Percentiles rank a stretch among this genome's conserved stretches.
phyloP scores from a whole-genome alignment of 2,329 filamentous ascomycete species.

The Fusarium compactum region DNA sequence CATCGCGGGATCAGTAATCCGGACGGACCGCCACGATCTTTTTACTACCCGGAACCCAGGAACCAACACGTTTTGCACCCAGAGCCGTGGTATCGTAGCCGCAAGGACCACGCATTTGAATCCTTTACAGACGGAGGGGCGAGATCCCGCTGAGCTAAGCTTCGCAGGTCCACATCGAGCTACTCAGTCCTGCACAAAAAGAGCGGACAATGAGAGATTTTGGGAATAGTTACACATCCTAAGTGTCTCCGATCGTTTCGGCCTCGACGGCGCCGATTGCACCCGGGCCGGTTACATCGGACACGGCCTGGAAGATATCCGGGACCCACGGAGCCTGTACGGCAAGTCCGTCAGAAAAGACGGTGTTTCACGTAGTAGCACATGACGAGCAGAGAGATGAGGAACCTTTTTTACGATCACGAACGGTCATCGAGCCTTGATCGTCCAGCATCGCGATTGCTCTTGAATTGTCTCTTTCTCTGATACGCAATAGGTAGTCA shows the following conservation, averaged over 20 bases:
- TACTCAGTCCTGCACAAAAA: neutral
- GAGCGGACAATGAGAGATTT: conserved; percentile 1
- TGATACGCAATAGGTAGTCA: conserved; percentile 12
- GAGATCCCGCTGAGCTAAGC: conserved; percentile 13
- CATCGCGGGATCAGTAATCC: conserved; percentile 6
- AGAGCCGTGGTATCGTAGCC: conserved; percentile 23
- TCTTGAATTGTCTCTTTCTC: conserved; percentile 11
- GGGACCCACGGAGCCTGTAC: conserved; percentile 23
- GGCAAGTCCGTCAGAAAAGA: neutral
- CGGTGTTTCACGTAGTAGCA: neutral
- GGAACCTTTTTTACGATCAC: neutral
- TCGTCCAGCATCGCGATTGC: conserved; percentile 15
- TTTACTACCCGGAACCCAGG: neutral
- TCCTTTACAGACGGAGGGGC: conserved; percentile 15
- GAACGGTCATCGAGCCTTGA: conserved; percentile 8
- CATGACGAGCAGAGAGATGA: neutral
- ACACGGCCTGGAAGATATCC: conserved; percentile 8
- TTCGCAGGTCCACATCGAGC: conserved; percentile 10
- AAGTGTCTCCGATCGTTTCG: conserved; percentile 1
- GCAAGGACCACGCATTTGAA: conserved; percentile 17
- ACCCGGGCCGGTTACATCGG: conserved; percentile 11
- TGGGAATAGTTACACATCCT: conserved; percentile 13
- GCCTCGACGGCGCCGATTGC: conserved; percentile 18
- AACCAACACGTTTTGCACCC: conserved; percentile 26
- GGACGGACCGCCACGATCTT: conserved; percentile 10